A percentile compares a stretch with the other conserved stretches of the same genome.
These are phyloP conservation scores for Vitis vinifera DNA, from an alignment of 164 flowering plant species.

Conservation along the genomic window ASM3070453v1 NC_081805.1:2252001-2252500, in stretches of 20 bases:
- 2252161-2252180: slow-evolving; percentile 26
- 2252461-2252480: too few relatives aligned
- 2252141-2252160: slow-evolving; percentile 14
- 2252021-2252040: slow-evolving; percentile 18
- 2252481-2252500: background rate
- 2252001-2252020: slow-evolving; percentile 14
- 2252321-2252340: too few relatives aligned
- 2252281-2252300: too few relatives aligned
- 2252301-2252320: too few relatives aligned
- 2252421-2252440: background rate
- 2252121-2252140: slow-evolving; percentile 9
- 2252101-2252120: background rate
- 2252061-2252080: slow-evolving; percentile 12
- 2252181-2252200: slow-evolving; percentile 29
- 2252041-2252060: slow-evolving; percentile 3
- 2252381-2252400: background rate
- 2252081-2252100: slow-evolving; percentile 14
- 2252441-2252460: background rate
- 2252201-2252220: slow-evolving; percentile 45
- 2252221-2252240: background rate
- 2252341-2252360: too few relatives aligned
- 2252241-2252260: background rate
- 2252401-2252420: background rate
- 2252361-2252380: background rate
- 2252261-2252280: too few relatives aligned